Evolutionary conservation across 768 basidiomycete species (phyloP).

Genomic region (Boletus rufocinnamomeus): DNA sequence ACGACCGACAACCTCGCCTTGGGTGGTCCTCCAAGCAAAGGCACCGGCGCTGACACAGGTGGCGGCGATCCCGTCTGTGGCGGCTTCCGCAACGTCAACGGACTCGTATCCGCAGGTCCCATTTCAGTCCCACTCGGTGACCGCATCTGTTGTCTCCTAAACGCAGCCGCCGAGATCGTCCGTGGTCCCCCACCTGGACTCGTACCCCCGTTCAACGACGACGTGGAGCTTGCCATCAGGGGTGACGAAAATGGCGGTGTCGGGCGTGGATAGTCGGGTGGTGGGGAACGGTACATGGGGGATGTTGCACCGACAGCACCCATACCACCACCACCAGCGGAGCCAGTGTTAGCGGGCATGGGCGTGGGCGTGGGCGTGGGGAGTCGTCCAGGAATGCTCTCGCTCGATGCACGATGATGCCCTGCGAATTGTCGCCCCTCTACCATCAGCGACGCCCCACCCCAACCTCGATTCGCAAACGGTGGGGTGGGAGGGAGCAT

Average conservation of each 20-base stretch:
- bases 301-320: conserved; percentile 1
- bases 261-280: conserved; percentile 46
- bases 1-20: conserved; percentile 27
- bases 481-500: conserved; percentile 42
- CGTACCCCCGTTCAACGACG: conserved; percentile 30
- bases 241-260: conserved; percentile 37
- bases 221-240: conserved; percentile 34
- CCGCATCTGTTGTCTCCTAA: conserved; percentile 53
- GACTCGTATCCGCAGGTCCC: conserved; percentile 46
- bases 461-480: conserved; percentile 37
- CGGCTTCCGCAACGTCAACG: conserved; percentile 51
- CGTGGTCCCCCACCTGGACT: conserved; percentile 41
- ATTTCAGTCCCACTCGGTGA: conserved; percentile 25
- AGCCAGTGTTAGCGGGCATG: neutral
- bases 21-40: neutral
- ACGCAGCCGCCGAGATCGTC: conserved; percentile 77
- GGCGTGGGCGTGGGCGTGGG: conserved; percentile 6
- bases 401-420: conserved; percentile 4
- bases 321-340: neutral
- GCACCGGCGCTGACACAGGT: conserved; percentile 27
- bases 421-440: conserved; percentile 9
- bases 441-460: conserved; percentile 8
- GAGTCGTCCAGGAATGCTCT: conserved; percentile 11
- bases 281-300: conserved; percentile 34
- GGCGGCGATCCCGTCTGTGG: conserved; percentile 17